Percentiles rank a stretch among this genome's conserved stretches.
phyloP scores from a whole-genome alignment of 495 filamentous ascomycete genomes.

The Tuber magnatum region DNA sequence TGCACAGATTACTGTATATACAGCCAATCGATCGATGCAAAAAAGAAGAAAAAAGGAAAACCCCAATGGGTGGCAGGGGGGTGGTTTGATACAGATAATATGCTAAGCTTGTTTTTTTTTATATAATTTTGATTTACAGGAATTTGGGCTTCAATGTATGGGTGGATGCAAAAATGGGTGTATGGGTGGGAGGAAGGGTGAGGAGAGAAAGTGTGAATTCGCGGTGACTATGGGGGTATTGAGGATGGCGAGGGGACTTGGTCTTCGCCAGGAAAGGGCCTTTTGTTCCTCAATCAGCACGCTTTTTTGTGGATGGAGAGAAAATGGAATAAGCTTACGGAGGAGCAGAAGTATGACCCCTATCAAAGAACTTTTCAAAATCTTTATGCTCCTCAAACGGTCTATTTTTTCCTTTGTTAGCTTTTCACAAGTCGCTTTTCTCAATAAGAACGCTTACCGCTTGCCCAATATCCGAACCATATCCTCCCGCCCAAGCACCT shows the following conservation, averaged over 20 bases:
- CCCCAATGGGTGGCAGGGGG: background rate
- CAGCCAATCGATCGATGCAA: background rate
- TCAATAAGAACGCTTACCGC: conserved; percentile 2
- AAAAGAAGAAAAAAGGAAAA: background rate
- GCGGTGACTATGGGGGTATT: background rate
- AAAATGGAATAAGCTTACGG: conserved; percentile 29
- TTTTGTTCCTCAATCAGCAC: background rate
- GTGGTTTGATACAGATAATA: background rate
- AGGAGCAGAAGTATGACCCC: conserved; percentile 33
- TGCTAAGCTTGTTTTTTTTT: background rate
- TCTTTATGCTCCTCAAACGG: conserved; percentile 77
- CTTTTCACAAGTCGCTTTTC: background rate
- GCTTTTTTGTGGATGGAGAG: background rate
- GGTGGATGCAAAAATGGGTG: background rate
- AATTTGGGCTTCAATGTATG: background rate
- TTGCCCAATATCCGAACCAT: conserved; percentile 79
- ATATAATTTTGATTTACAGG: background rate
- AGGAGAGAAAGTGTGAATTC: conserved; percentile 4
- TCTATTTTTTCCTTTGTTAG: conserved; percentile 41
- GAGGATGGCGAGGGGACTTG: background rate
- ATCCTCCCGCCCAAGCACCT: conserved; percentile 83
- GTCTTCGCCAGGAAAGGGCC: background rate
- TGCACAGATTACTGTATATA: background rate
- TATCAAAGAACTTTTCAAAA: conserved; percentile 85
- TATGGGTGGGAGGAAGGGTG: background rate